These are phyloP conservation scores for Prunus mongolica DNA, from an alignment of 306 rosid species.

Conservation along the genomic window DNA sequence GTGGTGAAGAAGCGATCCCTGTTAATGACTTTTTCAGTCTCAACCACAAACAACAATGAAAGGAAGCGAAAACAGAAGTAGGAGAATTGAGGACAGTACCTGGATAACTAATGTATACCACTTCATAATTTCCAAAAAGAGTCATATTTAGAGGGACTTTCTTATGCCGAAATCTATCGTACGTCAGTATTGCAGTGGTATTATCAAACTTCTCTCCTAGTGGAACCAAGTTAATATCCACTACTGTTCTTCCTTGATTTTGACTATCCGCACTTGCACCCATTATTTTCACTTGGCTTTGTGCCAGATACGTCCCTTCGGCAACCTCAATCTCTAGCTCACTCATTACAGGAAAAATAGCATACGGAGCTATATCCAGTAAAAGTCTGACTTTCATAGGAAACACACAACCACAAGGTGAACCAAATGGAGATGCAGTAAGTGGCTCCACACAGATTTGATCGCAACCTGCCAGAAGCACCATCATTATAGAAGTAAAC, in stretches of 20 bases:
- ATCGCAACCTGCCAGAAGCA: constrained; percentile 60
- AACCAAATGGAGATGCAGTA: constrained; percentile 73
- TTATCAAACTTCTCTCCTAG: constrained; percentile 84
- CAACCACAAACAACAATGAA: constrained; percentile 26
- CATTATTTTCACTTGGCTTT: constrained; percentile 93
- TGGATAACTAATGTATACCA: constrained; percentile 60
- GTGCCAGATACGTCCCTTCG: constrained; percentile 76
- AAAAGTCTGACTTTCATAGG: constrained; percentile 86
- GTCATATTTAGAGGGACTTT: constrained; percentile 71
- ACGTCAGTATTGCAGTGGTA: constrained; percentile 67
- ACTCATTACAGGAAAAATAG: constrained; percentile 70
- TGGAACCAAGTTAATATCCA: constrained; percentile 86
- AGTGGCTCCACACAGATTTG: constrained; percentile 80
- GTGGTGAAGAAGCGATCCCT: constrained; percentile 71
- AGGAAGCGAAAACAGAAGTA: constrained; percentile 13
- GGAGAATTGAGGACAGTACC: constrained; percentile 47
- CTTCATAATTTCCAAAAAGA: constrained; percentile 71
- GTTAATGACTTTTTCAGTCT: constrained; percentile 40
- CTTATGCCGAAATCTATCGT: constrained; percentile 62
- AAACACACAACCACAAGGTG: constrained; percentile 95
- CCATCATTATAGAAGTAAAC: constrained; percentile 17
- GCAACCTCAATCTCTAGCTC: constrained; percentile 88
- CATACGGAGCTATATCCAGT: constrained; percentile 67
- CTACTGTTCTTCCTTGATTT: constrained; percentile 67
- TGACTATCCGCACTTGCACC: constrained; percentile 84